Evolutionary conservation across 2,329 filamentous ascomycete genomes (phyloP), one percentile per base, ranked within the genome.

Genomic region (Aphanoascus verrucosus): DNA sequence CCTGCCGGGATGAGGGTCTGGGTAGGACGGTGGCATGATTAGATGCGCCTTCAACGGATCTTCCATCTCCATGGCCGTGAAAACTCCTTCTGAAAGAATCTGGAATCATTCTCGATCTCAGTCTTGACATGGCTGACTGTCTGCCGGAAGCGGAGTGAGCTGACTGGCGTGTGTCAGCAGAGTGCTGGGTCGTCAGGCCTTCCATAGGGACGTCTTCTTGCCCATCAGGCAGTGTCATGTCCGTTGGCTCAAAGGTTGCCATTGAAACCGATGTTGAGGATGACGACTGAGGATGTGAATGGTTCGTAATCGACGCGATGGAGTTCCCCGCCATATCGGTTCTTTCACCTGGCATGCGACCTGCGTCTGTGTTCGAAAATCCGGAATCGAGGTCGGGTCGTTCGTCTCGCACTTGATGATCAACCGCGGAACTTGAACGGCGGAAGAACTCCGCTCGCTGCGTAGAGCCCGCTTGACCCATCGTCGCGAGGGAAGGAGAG

Each of bases 41-140:
- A 35, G 72, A 70, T 49, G 67, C 68, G 5, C 71, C 72, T 58
- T 75, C 72, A 14, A 67, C 71, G 1, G 65, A 65, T 6, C 72
- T 73, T 57, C 74, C 72, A 56, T 74, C 71, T 56, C 72, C 68
- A 54, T 72, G 74, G 55, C 62, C 73, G 7, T 73, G 63, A 31
- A 74, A 62, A 3, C 69, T 69, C 52, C 72, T 67, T 23, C 70
- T 69, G 14, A 73, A 70, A 11, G 69, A 69, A 54, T 73, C 72
- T 35, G 74, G 73, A n/a, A 75, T 58, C 28, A 76, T 66, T 55
- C 72, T 67, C 17, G 73, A 74, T 12, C 73, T 72, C 42, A 76
- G 61, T 38, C 74, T 65, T 49, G 73, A 75, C 68, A 76, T 72
- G 12, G 72, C 68, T 3, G 73, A 74, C 55, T 71, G 71, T 55